Base-by-base conservation (phyloP, 2,329 filamentous ascomycete species). In the Venturia aucupariae region DNA sequence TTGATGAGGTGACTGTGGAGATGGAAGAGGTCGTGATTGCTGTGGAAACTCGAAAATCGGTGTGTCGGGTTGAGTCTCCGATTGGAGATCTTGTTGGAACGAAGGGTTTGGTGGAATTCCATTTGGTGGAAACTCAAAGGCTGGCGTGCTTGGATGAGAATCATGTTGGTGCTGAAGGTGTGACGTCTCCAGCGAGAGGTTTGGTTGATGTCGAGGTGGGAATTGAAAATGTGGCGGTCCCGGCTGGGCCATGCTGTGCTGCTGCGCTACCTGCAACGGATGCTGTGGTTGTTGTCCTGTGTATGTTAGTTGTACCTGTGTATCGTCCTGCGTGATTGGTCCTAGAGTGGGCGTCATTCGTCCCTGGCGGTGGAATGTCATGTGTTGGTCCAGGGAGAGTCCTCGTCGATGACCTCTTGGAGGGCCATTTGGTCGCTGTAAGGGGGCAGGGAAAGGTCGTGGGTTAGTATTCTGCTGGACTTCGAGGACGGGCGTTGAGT, bases 211-310 rank as follows among this genome's bases (percentile, higher is more conserved):
- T 48, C 39, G 57, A 32, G 63, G 63, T 38, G 48, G 63, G n/a
- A 63, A 60, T 44, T 57, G 51, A 15, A 39, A 24, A 15, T 61
- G 27, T 42, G 35, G 51, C 32, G 39, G 63, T 41, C 88, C 87
- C 85, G 88, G 88, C 86, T 89, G 86, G 84, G 85, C 84, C 84
- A 86, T 84, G 84, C 85, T 86, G 82, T 92, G 90, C 87, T 90
- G 86, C 85, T 93, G 90, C 86, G 88, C 84, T 90, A 90, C 89
- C 88, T 88, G 89, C 87, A 91, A 84, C 80, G 86, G 83, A 84
- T 91, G 88, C 84, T 92, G 89, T 84, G 80, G 79, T 79, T 83
- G 76, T 64, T 35, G 38, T 63, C 32, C 55, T 64, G 63, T 64
- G 60, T 60, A 54, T 60, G 63, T 64, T 64, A 61, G 81, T 79